Evolutionary conservation across 2,329 filamentous ascomycete species (phyloP), one percentile per base, ranked within the genome.

Genomic region (Tetracladium maxilliforme): DNA sequence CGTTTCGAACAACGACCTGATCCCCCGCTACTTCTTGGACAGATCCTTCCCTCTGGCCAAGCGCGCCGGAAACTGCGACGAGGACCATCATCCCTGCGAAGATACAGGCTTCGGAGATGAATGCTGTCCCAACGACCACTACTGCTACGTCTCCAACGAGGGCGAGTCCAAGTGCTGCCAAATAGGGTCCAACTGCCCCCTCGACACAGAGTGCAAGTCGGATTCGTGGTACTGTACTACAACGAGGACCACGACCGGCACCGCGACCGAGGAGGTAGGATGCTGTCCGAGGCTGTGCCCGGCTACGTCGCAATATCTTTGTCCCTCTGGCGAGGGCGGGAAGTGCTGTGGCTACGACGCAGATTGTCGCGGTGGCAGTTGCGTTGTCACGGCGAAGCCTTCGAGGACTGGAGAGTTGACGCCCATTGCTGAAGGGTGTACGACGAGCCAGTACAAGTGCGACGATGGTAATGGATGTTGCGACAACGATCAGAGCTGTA

Each of bases 391-490:
- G 3, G 21, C 33, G 6, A 31, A 40, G 5, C 23, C 41, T 5
- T 17, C 38, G 7, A 30, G 29, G 6, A 40, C 43, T 4, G 38
- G 40, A 2, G 15, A 47, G 9, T 44, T 54, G 5, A 45, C 49
- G 1, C 42, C 47, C 21, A 32, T 51, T n/a, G 47, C 51, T 3
- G 40, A 43, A 22, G 54, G 53, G 4, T 68, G 62, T 39, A 54
- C 56, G 2, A 51, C 52, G 1, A 49, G 46, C 16, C 57, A 64
- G 37, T 43, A 54, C 29, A 25, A 42, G 10, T 68, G 62, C 38
- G 34, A 43, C 3, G 31, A 28, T 5, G 59, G 56, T 13, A 48
- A 50, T 10, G 59, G 62, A 8, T 71, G 66, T 40, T 71, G 66
- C 39, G 41, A 52, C 27, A 38, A 47, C 7, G 52, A 52, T 1